Conservation (phyloP, 495 filamentous ascomycete species). For the Lasiosphaeria ovina region DNA sequence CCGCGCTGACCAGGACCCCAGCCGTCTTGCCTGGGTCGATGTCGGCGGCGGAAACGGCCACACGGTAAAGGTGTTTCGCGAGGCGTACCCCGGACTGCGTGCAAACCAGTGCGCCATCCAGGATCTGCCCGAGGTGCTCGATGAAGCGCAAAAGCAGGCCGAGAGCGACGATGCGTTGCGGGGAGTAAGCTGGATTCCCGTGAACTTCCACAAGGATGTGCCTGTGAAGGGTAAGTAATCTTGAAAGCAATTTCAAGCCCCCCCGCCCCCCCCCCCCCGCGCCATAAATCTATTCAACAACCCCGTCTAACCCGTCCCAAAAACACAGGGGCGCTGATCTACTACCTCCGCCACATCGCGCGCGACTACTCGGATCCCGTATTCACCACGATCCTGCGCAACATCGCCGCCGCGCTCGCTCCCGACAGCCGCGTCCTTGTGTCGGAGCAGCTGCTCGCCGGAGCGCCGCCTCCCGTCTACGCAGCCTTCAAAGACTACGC, state of each 20-base stretch:
- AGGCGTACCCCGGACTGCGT: conserved; percentile 22
- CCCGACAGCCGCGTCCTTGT: conserved; percentile 31
- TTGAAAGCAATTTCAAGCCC: too few relatives aligned
- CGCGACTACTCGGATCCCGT: conserved; percentile 39
- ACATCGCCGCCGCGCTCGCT: conserved; percentile 23
- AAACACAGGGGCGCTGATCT: conserved; percentile 30
- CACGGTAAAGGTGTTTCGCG: conserved; percentile 30
- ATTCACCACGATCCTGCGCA: conserved; percentile 26
- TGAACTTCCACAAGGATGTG: conserved; percentile 31
- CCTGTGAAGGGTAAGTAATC: conserved; percentile 26
- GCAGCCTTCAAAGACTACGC: conserved; percentile 36
- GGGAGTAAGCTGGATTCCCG: conserved; percentile 24
- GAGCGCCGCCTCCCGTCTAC: conserved; percentile 24
- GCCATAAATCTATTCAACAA: too few relatives aligned
- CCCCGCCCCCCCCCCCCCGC: neutral
- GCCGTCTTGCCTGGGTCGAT: conserved; percentile 32
- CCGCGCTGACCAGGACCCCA: conserved; percentile 10
- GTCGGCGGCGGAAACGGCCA: conserved; percentile 42
- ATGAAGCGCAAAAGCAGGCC: conserved; percentile 11
- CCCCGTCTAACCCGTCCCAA: too few relatives aligned
- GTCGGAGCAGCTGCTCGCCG: conserved; percentile 34
- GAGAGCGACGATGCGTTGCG: conserved; percentile 20
- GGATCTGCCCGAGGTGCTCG: conserved; percentile 32
- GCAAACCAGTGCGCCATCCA: conserved; percentile 33
- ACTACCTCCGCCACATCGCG: conserved; percentile 37